Percentiles rank a stretch among this genome's conserved stretches.
Evolutionary conservation across 2,329 filamentous ascomycete species (phyloP).

Genomic region (Madurella mycetomatis): DNA sequence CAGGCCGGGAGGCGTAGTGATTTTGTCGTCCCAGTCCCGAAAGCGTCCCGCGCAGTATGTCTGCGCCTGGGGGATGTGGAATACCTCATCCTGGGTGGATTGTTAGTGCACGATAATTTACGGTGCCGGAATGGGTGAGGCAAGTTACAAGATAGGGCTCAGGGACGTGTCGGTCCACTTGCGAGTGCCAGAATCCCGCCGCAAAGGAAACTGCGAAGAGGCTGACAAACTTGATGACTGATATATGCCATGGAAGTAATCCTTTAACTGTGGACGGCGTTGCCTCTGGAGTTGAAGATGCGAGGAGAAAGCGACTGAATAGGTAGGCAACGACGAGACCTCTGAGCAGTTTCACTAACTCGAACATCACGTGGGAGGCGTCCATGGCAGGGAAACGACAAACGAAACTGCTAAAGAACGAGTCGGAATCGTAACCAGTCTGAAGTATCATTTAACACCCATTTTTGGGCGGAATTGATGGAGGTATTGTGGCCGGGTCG

Average conservation of each 20-base stretch:
- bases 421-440: not conserved
- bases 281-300: not conserved
- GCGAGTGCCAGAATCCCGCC: conserved; percentile 35
- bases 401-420: not conserved
- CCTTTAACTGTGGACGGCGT: not conserved
- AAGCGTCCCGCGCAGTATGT: conserved; percentile 75
- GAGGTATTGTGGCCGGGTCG: not conserved
- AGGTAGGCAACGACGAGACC: conserved; percentile 10
- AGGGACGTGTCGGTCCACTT: conserved; percentile 40
- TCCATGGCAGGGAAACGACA: conserved; percentile 10
- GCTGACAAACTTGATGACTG: conserved; percentile 2
- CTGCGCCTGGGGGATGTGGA: conserved; percentile 88
- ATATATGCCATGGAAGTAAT: not conserved
- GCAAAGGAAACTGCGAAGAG: conserved; percentile 28
- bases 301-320: not conserved
- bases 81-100: conserved; percentile 67
- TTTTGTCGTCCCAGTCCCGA: conserved; percentile 86
- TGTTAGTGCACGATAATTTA: not conserved
- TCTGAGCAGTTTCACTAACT: conserved; percentile 16
- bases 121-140: not conserved
- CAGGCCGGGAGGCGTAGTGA: conserved; percentile 91
- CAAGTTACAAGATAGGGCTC: conserved; percentile 51
- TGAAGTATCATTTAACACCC: no score
- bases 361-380: not conserved
- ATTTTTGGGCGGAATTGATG: no score